phyloP scores from a whole-genome alignment of 352 stramenopile genomes.

The Phytophthora pinifolia region DNA sequence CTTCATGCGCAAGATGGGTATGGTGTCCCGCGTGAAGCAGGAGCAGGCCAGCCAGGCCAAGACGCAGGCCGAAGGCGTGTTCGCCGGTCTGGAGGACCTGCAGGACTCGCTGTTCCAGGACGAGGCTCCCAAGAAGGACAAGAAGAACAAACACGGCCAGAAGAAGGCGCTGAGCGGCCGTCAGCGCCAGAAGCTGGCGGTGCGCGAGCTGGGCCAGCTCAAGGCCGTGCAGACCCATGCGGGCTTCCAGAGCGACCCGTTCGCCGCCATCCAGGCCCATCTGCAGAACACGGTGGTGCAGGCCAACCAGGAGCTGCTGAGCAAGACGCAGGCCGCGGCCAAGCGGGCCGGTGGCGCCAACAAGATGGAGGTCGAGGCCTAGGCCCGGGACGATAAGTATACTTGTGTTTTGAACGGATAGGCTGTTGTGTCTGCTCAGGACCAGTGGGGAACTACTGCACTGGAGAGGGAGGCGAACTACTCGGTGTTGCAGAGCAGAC shows the following conservation, averaged over 20 bases:
- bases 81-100: constrained; percentile 69
- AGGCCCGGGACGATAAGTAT: constrained; percentile 15
- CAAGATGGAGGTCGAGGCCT: constrained; percentile 47
- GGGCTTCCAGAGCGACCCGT: constrained; percentile 81
- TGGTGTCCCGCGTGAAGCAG: constrained; percentile 65
- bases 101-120: constrained; percentile 73
- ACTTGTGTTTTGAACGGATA: constrained; percentile 17
- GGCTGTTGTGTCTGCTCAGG: not conserved
- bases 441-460: no score
- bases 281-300: constrained; percentile 86
- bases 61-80: constrained; percentile 55
- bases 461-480: constrained; percentile 20
- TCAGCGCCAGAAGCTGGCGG: constrained; percentile 81
- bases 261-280: constrained; percentile 86
- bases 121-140: constrained; percentile 35
- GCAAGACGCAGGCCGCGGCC: constrained; percentile 36
- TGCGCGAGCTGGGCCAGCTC: constrained; percentile 81
- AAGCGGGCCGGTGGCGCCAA: constrained; percentile 17
- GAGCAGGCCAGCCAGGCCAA: constrained; percentile 55
- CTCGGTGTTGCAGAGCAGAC: constrained; percentile 95
- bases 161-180: constrained; percentile 75
- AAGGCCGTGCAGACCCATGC: constrained; percentile 84
- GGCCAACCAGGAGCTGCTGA: constrained; percentile 60
- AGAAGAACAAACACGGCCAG: constrained; percentile 18
- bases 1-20: constrained; percentile 87